Percentiles rank a stretch among this genome's conserved stretches.
Conservation (phyloP, 2,329 filamentous ascomycete genomes). For the Sporothrix mexicana region DNA sequence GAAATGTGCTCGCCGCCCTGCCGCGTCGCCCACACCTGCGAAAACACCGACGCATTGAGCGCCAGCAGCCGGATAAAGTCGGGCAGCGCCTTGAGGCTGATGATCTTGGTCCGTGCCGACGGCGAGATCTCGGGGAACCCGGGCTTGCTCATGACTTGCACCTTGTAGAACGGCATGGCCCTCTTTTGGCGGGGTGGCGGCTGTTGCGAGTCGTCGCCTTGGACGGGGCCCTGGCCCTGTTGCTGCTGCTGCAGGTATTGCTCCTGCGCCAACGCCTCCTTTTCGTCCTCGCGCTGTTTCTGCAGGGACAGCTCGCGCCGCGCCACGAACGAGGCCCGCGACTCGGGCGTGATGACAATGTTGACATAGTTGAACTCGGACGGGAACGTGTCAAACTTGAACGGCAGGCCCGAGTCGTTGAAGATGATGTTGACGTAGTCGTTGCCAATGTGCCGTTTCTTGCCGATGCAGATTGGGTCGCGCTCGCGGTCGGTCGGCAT, state of each 20-base stretch:
- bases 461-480: slow-evolving; percentile 77
- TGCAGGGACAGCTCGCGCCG: slow-evolving; percentile 54
- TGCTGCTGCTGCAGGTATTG: slow-evolving; percentile 13
- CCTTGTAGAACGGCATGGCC: slow-evolving; percentile 72
- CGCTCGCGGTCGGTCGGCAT: slow-evolving; percentile 88
- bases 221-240: not conserved
- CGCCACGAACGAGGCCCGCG: slow-evolving; percentile 75
- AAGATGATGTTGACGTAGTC: slow-evolving; percentile 98
- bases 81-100: slow-evolving; percentile 81
- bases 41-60: slow-evolving; percentile 92
- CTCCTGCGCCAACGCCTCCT: slow-evolving; percentile 17
- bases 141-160: slow-evolving; percentile 85
- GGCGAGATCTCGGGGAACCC: slow-evolving; percentile 93
- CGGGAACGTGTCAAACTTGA: slow-evolving; percentile 88
- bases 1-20: slow-evolving; percentile 83
- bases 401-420: slow-evolving; percentile 91
- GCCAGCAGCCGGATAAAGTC: slow-evolving; percentile 86
- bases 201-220: not conserved
- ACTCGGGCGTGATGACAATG: slow-evolving; percentile 91
- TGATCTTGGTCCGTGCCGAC: slow-evolving; percentile 85
- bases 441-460: slow-evolving; percentile 96
- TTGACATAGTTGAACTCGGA: slow-evolving; percentile 97
- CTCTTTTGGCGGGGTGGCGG: not conserved
- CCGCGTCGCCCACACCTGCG: slow-evolving; percentile 81
- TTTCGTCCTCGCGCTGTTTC: slow-evolving; percentile 38